Conservation (phyloP, 768 basidiomycete genomes). For the Mycena haematopus region DNA sequence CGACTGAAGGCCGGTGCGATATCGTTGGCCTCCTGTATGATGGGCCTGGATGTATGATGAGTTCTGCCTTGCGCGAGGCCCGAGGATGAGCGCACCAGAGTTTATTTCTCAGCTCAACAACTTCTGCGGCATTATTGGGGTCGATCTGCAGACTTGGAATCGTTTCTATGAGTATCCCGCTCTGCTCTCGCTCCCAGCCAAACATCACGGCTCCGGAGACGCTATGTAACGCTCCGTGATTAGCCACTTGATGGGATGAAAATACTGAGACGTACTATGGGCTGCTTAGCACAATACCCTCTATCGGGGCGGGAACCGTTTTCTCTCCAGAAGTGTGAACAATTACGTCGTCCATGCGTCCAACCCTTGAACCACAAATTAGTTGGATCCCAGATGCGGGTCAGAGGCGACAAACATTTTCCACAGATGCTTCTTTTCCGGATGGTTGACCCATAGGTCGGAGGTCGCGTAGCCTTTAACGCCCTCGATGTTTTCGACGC, state of each 20-base stretch:
- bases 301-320: constrained; percentile 39
- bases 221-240: constrained; percentile 12
- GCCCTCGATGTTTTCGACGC: constrained; percentile 42
- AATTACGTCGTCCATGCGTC: constrained; percentile 42
- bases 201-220: constrained; percentile 47
- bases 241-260: neutral
- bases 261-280: constrained; percentile 29
- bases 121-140: constrained; percentile 33
- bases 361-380: constrained; percentile 32
- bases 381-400: too few relatives aligned
- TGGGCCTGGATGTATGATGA: constrained; percentile 33
- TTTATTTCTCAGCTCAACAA: constrained; percentile 40
- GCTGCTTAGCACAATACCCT: constrained; percentile 30
- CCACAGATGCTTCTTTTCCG: constrained; percentile 43
- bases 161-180: constrained; percentile 42
- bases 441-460: constrained; percentile 46
- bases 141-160: constrained; percentile 37
- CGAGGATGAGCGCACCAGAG: constrained; percentile 37
- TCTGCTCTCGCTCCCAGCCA: constrained; percentile 41
- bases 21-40: constrained; percentile 50
- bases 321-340: constrained; percentile 41
- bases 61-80: neutral
- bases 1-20: constrained; percentile 47
- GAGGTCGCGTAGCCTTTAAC: constrained; percentile 47
- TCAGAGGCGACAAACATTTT: constrained; percentile 36